A percentile compares a stretch with the other conserved stretches of the same genome.
Evolutionary conservation across 306 rosid genomes (phyloP).

Genomic region (Vigna hirtella): DNA sequence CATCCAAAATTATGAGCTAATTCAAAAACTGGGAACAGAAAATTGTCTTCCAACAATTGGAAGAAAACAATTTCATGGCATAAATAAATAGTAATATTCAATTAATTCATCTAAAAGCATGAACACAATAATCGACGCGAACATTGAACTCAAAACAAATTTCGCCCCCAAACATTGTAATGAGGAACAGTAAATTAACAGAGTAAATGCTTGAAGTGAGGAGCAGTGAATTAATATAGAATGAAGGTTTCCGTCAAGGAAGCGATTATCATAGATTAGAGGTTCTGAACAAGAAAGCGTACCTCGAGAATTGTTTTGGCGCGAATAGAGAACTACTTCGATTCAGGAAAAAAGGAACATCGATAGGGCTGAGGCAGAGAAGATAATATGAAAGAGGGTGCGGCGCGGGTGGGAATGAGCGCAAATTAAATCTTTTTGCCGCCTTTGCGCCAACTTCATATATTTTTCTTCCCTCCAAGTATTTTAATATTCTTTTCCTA

Average conservation of each 20-base stretch:
- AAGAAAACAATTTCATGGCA: too few species aligned
- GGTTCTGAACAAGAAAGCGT: not conserved
- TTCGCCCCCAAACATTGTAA: not conserved
- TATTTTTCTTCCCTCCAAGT: conserved; percentile 36
- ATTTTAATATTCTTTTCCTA: not conserved
- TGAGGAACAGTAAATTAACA: not conserved
- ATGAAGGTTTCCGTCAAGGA: not conserved
- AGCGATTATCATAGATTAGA: not conserved
- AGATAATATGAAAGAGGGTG: not conserved
- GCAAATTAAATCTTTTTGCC: conserved; percentile 26
- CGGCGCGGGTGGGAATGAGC: too few species aligned
- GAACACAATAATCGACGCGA: not conserved
- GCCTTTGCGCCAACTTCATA: conserved; percentile 46
- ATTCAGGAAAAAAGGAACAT: not conserved
- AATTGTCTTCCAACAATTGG: not conserved
- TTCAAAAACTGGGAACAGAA: not conserved
- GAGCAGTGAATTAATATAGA: not conserved
- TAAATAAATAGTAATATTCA: not conserved
- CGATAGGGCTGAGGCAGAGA: not conserved
- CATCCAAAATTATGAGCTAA: not conserved
- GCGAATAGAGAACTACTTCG: not conserved
- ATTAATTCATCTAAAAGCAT: not conserved
- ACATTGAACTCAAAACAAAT: not conserved
- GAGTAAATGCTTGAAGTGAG: not conserved
- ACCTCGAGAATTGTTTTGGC: conserved; percentile 30